phyloP scores from a whole-genome alignment of 257 asterid species.

The Capsicum rhomboideum region DNA sequence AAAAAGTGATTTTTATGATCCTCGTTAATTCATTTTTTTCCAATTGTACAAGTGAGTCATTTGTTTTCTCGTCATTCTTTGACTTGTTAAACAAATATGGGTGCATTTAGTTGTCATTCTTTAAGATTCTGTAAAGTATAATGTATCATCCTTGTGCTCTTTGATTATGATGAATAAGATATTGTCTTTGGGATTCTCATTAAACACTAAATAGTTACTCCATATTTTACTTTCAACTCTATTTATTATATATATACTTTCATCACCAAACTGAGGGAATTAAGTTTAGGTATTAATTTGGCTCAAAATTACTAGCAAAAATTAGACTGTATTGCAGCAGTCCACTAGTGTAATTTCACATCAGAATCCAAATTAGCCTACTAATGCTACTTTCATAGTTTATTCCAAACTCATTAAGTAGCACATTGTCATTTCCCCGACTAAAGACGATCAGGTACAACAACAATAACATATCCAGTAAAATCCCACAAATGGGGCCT shows the following conservation, averaged over 20 bases:
- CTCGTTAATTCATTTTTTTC: not conserved
- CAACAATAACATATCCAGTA: too few relatives aligned
- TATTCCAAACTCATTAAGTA: not conserved
- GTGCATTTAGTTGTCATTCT: not conserved
- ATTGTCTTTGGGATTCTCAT: not conserved
- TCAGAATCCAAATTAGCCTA: not conserved
- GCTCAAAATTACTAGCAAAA: not conserved
- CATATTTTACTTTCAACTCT: not conserved
- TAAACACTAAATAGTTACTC: not conserved
- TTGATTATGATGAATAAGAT: not conserved
- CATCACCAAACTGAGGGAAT: not conserved
- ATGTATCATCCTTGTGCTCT: not conserved
- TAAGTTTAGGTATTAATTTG: not conserved
- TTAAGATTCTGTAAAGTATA: not conserved
- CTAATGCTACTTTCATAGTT: not conserved
- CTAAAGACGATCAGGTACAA: too few relatives aligned
- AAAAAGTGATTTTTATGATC: not conserved
- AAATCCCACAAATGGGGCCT: not conserved
- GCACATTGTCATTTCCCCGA: not conserved
- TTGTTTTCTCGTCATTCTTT: not conserved
- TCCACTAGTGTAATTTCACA: not conserved
- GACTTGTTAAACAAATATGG: not conserved
- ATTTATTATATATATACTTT: not conserved
- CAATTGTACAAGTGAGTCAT: not conserved
- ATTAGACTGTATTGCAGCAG: not conserved